These are phyloP conservation scores for Eucalyptus camaldulensis DNA, from an alignment of 345 rosid species.

Conservation along the genomic window DNA sequence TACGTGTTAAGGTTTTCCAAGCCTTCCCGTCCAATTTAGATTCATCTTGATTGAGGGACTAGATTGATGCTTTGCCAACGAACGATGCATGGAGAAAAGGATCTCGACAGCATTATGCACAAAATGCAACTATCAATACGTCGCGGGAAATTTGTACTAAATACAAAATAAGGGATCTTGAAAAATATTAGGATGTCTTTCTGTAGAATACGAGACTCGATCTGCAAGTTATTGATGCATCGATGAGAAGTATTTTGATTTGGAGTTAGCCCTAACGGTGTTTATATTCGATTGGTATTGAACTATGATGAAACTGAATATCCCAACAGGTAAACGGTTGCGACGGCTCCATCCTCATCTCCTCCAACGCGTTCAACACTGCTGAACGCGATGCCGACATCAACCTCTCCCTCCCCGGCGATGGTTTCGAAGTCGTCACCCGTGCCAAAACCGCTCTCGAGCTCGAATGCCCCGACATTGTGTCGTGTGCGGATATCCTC, in stretches of 20 bases:
- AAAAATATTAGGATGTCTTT: background rate
- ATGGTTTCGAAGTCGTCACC: constrained; percentile 50
- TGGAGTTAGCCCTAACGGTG: background rate
- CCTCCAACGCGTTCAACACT: constrained; percentile 45
- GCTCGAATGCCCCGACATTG: constrained; percentile 48
- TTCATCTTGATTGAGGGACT: background rate
- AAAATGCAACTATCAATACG: background rate
- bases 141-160: background rate
- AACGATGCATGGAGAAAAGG: background rate
- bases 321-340: constrained; percentile 32
- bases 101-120: background rate
- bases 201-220: background rate
- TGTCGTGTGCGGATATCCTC: constrained; percentile 70
- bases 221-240: background rate
- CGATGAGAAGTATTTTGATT: background rate
- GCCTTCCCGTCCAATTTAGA: background rate
- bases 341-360: constrained; percentile 49
- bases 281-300: background rate
- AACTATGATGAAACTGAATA: background rate
- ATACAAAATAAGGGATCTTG: background rate
- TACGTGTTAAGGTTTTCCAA: background rate
- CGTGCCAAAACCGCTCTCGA: constrained; percentile 58
- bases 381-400: constrained; percentile 49
- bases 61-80: background rate
- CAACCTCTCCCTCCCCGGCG: constrained; percentile 62